Base-by-base conservation (phyloP, 2,329 filamentous ascomycete genomes). In the Arthrobotrys musiformis region DNA sequence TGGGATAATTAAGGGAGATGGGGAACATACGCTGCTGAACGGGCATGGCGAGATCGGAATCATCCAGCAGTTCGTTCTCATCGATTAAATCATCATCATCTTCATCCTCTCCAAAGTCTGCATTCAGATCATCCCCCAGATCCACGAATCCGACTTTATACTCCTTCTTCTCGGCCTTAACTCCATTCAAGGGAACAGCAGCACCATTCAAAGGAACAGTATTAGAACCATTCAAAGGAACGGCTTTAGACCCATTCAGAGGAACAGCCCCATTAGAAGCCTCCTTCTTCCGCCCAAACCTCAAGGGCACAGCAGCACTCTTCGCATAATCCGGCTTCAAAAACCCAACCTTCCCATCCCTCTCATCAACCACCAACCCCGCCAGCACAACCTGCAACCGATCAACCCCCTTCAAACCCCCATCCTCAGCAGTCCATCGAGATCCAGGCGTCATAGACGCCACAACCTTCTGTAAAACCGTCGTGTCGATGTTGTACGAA, bases 61-160 rank as follows among this genome's bases (percentile, higher is more conserved):
- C 93, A 2, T 91, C 93, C 80, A 99, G 86, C 33, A 99, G 86
- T 8, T 90, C 90, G 81, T 97, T 91, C 83, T 98, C 95, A 82
- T 98, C 93, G 80, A 99, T 95, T 66, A 97, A 85, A 68, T 96
- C 94, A 52, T 88, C 88, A 66, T 96, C 94, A 79, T 96, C 93
- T 80, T 93, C 91, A 42, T 88, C 88, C 77, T 88, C 88, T 64
- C 86, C 87, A 85, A 88, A 82, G 82, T 85, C 74, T 85, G 66
- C 66, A 84, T 78, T 86, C 86, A 70, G 90, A 79, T 92, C 90
- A 79, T 91, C 89, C 79, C 86, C 87, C 78, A 90, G 88, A 81
- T 91, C 90, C 40, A 92, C 88, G 79, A 91, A 91, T 35, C 90
- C 90, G 11, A 92, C 89, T 19, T 89, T 89, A 56, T 86, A 84